phyloP scores from a whole-genome alignment of 2,329 filamentous ascomycete genomes.

The Cercospora sp. region DNA sequence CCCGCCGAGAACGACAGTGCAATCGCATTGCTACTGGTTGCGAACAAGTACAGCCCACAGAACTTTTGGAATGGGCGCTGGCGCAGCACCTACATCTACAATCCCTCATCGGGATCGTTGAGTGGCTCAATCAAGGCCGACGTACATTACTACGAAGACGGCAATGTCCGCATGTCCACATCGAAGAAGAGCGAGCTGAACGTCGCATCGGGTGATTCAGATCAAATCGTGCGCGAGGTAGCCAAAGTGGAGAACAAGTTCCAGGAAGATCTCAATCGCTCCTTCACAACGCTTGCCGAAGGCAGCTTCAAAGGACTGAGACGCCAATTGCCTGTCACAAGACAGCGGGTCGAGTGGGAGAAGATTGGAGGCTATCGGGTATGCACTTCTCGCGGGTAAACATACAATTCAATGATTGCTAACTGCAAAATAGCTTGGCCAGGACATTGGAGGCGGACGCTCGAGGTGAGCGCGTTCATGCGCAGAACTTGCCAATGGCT shows the following conservation, averaged over 20 bases:
- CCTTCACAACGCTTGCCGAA: conserved; percentile 85
- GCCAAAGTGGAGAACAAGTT: conserved; percentile 83
- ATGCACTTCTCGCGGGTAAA: conserved; percentile 34
- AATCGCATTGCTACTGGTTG: conserved; percentile 79
- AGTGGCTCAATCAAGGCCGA: conserved; percentile 86
- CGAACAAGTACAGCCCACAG: conserved; percentile 95
- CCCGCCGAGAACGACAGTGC: conserved; percentile 73
- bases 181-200: conserved; percentile 69
- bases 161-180: conserved; percentile 92
- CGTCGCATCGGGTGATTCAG: conserved; percentile 61
- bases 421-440: conserved; percentile 42
- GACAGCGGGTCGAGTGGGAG: conserved; percentile 99
- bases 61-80: conserved; percentile 99
- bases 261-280: conserved; percentile 91
- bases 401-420: conserved; percentile 16
- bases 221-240: conserved; percentile 75
- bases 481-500: neutral
- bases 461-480: conserved; percentile 33
- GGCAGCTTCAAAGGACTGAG: conserved; percentile 92
- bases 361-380: conserved; percentile 91
- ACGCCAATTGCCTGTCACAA: conserved; percentile 89
- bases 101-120: conserved; percentile 66
- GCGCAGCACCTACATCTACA: conserved; percentile 82
- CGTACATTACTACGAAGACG: conserved; percentile 99
- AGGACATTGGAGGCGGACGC: conserved; percentile 54